Base-by-base conservation (phyloP, 2,329 filamentous ascomycete genomes). In the Dothideomycetidae sp. region DNA sequence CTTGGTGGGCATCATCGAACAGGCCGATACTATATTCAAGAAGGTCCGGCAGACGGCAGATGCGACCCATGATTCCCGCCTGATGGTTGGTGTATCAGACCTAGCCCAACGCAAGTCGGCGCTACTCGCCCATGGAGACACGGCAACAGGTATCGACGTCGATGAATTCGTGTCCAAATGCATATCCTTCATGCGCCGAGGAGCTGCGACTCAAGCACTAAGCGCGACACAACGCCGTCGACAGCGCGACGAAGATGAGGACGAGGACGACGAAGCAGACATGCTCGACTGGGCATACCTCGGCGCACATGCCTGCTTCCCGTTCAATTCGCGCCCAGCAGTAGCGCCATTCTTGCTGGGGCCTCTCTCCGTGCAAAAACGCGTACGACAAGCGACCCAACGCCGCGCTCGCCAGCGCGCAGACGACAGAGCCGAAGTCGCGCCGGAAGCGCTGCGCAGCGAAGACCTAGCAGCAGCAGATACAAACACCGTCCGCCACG, bases 151-250 rank as follows among this genome's bases (percentile, higher is more conserved):
- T 5, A 63, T 98, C 14, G 86, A 96, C 51, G 68, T 92, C 0
- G 86, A 96, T 43, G 82, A 93, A 49, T 92, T 96, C 51, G 74
- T 96, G 10, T 81, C 81, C 1, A 93, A 92, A 57, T 88, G 81
- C 55, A 84, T 92, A 42, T 73, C 71, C 3, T 96, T 81, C 54
- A 94, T 96, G 84, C 75, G 73, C 12, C 52, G 56, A 14, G 68
- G 71, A 23, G 79, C 74, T 3, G 63, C 69, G 4, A 54, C 57
- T 9, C 63, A 62, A 2, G 66, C 66, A 5, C 71, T 74, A 9
- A 71, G 73, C 7, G 70, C 36, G 5, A 31, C 43, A 4, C 39
- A 45, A 13, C 47, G 43, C 2, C 46, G 46, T 41, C 44, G 44
- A n/a, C 43, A 45, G 11, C 42, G 33, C 5, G 47, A 46, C 12